These are phyloP conservation scores for Aphanomyces stellatus DNA, from an alignment of 352 stramenopile species.

Conservation along the genomic window DNA sequence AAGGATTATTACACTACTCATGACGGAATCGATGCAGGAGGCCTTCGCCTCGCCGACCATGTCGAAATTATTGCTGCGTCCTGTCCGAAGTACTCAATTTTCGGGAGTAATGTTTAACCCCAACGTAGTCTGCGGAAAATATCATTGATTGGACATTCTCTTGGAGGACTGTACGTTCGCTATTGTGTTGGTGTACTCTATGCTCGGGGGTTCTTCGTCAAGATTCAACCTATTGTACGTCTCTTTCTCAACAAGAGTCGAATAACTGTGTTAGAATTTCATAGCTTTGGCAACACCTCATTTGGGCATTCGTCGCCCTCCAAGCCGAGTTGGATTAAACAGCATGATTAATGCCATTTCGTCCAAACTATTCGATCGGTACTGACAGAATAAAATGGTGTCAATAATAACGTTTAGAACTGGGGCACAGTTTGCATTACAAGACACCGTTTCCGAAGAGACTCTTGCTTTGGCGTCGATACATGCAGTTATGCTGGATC, in stretches of 20 bases:
- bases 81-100: conserved; percentile 39
- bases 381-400: too few relatives aligned
- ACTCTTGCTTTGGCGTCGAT: conserved; percentile 26
- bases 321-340: conserved; percentile 42
- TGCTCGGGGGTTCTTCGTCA: conserved; percentile 56
- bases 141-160: conserved; percentile 67
- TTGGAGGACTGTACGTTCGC: conserved; percentile 69
- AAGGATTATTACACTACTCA: conserved; percentile 59
- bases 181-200: conserved; percentile 66
- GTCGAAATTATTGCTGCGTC: conserved; percentile 36
- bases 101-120: too few relatives aligned
- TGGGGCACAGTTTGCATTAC: conserved; percentile 50
- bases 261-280: conserved; percentile 54
- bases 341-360: conserved; percentile 54
- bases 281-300: conserved; percentile 71
- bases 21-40: conserved; percentile 63
- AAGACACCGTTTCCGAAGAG: conserved; percentile 39
- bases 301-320: conserved; percentile 55
- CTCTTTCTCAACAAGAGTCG: background rate
- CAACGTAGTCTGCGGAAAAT: conserved; percentile 37
- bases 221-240: conserved; percentile 58
- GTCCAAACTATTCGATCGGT: conserved; percentile 60
- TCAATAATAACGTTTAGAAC: too few relatives aligned
- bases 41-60: conserved; percentile 59
- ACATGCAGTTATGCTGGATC: background rate